These are phyloP conservation scores for Suillus lakei DNA, from an alignment of 768 basidiomycete species.

Conservation along the genomic window DNA sequence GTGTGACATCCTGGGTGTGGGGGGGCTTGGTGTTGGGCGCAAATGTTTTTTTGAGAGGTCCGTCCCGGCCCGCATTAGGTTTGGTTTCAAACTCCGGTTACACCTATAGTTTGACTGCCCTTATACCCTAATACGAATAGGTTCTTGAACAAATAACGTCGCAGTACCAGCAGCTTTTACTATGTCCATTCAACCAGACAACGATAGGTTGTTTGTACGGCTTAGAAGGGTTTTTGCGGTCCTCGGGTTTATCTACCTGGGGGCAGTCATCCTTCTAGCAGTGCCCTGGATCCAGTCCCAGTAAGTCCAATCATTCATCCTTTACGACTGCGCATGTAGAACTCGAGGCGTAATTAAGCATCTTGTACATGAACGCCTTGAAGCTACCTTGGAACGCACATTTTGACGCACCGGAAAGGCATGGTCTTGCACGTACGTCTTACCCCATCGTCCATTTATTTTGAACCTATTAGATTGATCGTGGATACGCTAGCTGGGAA, in stretches of 20 bases:
- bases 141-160: too few species aligned
- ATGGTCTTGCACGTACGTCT: constrained; percentile 78
- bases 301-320: constrained; percentile 45
- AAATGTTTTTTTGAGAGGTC: too few species aligned
- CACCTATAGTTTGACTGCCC: too few species aligned
- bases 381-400: constrained; percentile 65
- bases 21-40: too few species aligned
- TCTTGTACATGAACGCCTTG: constrained; percentile 70
- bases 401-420: constrained; percentile 72
- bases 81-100: too few species aligned
- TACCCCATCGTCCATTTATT: not conserved
- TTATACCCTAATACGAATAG: too few species aligned
- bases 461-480: not conserved
- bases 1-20: too few species aligned
- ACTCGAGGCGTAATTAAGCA: constrained; percentile 37
- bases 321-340: constrained; percentile 20
- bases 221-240: constrained; percentile 40
- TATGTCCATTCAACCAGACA: not conserved
- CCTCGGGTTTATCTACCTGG: constrained; percentile 58
- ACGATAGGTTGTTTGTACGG: constrained; percentile 24
- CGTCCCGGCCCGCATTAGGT: too few species aligned
- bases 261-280: constrained; percentile 54
- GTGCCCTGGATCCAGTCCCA: constrained; percentile 73
- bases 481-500: constrained; percentile 62
- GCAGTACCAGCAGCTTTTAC: not conserved